Evolutionary conservation across 805 yeast species (phyloP).

Genomic region (Kodamaea neixiangensis): DNA sequence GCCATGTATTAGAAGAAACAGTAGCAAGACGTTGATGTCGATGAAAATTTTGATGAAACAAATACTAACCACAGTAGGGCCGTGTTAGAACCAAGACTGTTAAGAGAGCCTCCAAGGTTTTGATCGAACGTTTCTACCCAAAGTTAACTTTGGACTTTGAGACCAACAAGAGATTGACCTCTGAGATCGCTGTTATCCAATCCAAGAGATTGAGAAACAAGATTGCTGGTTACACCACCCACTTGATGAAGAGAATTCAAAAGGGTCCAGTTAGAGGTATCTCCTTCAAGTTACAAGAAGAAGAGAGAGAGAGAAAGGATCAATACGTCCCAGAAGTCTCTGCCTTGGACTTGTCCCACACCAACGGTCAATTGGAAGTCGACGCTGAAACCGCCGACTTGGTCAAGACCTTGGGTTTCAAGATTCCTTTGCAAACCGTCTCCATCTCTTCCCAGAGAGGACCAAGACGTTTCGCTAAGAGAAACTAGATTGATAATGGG

Average conservation of each 20-base stretch:
- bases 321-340: constrained; percentile 99
- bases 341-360: constrained; percentile 96
- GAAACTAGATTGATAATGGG: constrained; percentile 54
- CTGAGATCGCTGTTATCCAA: constrained; percentile 98
- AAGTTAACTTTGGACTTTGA: constrained; percentile 99
- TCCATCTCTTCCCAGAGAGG: constrained; percentile 87
- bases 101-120: constrained; percentile 99
- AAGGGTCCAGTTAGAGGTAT: constrained; percentile 99
- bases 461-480: constrained; percentile 89
- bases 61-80: constrained; percentile 63
- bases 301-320: constrained; percentile 99
- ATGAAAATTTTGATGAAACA: constrained; percentile 23
- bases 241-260: constrained; percentile 99
- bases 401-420: constrained; percentile 90
- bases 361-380: constrained; percentile 94
- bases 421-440: constrained; percentile 80
- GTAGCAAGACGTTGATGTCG: not conserved
- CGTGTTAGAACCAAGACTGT: constrained; percentile 99
- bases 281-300: constrained; percentile 99
- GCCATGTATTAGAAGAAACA: not conserved
- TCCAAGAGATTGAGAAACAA: constrained; percentile 99
- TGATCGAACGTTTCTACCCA: constrained; percentile 99
- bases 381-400: constrained; percentile 96
- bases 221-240: constrained; percentile 99
- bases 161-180: constrained; percentile 99